Base-by-base conservation (phyloP, 352 stramenopile species). In the Phytopythium chamaehyphon region DNA sequence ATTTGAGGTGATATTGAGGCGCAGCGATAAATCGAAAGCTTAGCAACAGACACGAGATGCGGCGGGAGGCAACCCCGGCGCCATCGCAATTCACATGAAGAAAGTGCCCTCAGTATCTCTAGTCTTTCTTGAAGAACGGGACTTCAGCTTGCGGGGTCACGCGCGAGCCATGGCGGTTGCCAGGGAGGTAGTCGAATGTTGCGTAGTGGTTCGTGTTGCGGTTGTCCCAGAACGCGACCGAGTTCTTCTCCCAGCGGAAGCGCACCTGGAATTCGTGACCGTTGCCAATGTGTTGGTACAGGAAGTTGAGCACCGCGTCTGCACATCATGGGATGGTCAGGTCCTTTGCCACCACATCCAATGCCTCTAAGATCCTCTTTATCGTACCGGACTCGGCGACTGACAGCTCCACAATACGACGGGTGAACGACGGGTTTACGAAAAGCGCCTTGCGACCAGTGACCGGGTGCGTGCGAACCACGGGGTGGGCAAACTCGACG, bases 141-240 rank as follows among this genome's bases (percentile, higher is more conserved):
- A 66, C 53, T 48, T 73, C 65, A 11, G 54, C 65, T n/a, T 73
- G 65, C 8, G 51, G 37, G 1, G 61, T 74, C 14, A 74, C 65
- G 48, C 65, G 65, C 40, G 57, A 51, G 7, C 57, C 65, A 36
- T 66, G 62, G 35, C 61, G 58, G 55, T 65, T 74, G 44, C 61
- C 61, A 6, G 65, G 65, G 2, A 74, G 48, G 42, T 69, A 71
- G 45, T 74, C 65, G 16, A 74, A 74, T 0, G 65, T 74, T 15
- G 54, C 65, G 28, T 57, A 61, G 58, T 74, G 65, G 42, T 65
- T 65, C 47, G 55, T 65, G 58, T 33, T 47, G 61, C 26, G 48
- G 57, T 59, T 74, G 57, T 45, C 55, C 64, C 64, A 72, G 46
- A 72, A 42, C 24, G 55, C 64, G 12, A 72, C 59, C 2, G 59